phyloP scores from a whole-genome alignment of 805 yeast genomes.

The Saturnispora saitoi region DNA sequence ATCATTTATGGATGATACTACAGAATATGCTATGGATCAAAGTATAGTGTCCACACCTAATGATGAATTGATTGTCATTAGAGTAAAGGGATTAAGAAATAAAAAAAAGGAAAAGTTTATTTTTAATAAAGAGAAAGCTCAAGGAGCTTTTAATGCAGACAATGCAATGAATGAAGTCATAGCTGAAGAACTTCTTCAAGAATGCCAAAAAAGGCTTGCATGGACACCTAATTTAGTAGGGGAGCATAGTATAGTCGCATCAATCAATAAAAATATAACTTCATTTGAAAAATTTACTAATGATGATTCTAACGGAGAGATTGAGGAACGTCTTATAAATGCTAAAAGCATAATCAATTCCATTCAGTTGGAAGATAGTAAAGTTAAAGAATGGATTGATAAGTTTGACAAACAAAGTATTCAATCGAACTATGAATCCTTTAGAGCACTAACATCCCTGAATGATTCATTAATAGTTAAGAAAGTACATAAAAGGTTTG shows the following conservation, averaged over 20 bases:
- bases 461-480: conserved; percentile 23
- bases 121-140: conserved; percentile 1
- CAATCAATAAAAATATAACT: not conserved
- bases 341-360: not conserved
- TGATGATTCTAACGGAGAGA: not conserved
- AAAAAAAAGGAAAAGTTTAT: conserved; percentile 28
- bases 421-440: conserved; percentile 31
- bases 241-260: not conserved
- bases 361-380: conserved; percentile 8
- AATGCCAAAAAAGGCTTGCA: conserved; percentile 3
- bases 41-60: conserved; percentile 13
- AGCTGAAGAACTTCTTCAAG: conserved; percentile 8
- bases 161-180: conserved; percentile 12
- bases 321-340: not conserved
- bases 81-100: conserved; percentile 73
- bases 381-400: conserved; percentile 18
- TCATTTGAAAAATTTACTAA: not conserved
- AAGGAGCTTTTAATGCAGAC: conserved; percentile 1
- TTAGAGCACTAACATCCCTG: conserved; percentile 19
- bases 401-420: conserved; percentile 8
- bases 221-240: conserved; percentile 9
- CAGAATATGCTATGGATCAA: not conserved
- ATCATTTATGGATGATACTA: conserved; percentile 5
- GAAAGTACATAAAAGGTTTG: conserved; percentile 61
- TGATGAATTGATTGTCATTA: conserved; percentile 41